Evolutionary conservation across 352 stramenopile species (phyloP).

Genomic region (Phytophthora chlamydospora): DNA sequence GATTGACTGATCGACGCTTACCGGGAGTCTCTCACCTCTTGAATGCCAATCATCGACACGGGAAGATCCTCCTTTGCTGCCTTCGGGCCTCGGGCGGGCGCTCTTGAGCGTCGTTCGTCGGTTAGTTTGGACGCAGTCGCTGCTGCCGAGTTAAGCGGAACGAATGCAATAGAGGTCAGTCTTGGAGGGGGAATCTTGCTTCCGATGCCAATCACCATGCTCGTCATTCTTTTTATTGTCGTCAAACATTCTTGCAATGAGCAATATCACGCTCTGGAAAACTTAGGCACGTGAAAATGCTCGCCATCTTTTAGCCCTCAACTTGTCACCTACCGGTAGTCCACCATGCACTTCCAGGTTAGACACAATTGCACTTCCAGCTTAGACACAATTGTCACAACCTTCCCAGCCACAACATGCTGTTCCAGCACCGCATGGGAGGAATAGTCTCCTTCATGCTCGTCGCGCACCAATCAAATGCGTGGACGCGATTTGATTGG

Average conservation of each 20-base stretch:
- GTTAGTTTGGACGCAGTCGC: constrained; percentile 37
- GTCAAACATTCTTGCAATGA: too few species aligned
- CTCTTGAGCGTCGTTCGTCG: constrained; percentile 26
- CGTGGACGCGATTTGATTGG: constrained; percentile 7
- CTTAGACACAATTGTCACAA: too few species aligned
- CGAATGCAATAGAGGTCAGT: constrained; percentile 42
- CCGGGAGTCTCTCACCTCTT: constrained; percentile 41
- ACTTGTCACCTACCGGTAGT: too few species aligned
- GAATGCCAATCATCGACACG: constrained; percentile 46
- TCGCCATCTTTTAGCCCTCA: too few species aligned
- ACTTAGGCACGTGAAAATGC: too few species aligned
- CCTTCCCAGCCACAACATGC: not conserved
- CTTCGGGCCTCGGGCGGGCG: constrained; percentile 28
- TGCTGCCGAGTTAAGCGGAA: constrained; percentile 36
- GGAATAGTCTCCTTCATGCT: not conserved
- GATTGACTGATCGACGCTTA: constrained; percentile 23
- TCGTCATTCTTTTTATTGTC: not conserved
- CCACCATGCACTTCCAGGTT: not conserved
- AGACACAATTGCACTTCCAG: too few species aligned
- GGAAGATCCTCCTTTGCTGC: constrained; percentile 34
- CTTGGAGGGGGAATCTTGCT: constrained; percentile 37
- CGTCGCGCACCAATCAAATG: constrained; percentile 34
- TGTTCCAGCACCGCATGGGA: constrained; percentile 1
- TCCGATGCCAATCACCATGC: constrained; percentile 27
- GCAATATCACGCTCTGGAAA: too few species aligned